These are phyloP conservation scores for Wickerhamiella galacta DNA, from an alignment of 805 yeast genomes.

Conservation along the genomic window DNA sequence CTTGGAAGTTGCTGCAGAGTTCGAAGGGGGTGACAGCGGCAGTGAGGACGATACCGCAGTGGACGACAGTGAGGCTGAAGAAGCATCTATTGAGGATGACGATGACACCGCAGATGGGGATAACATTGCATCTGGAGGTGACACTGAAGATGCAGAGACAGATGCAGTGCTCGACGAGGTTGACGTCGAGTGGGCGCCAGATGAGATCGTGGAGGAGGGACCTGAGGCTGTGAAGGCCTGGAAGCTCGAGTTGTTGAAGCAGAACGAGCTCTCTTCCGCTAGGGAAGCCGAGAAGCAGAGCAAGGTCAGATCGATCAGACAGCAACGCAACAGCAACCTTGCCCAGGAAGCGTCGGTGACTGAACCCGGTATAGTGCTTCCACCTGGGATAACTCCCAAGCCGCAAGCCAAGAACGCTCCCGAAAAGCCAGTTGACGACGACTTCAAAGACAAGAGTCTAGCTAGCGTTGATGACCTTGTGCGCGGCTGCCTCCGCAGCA, in stretches of 20 bases:
- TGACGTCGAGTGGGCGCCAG: slow-evolving; percentile 12
- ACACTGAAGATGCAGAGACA: slow-evolving; percentile 32
- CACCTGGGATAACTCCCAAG: slow-evolving; percentile 8
- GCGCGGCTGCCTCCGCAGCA: slow-evolving; percentile 11
- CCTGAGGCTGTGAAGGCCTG: slow-evolving; percentile 13
- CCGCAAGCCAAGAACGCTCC: slow-evolving; percentile 1
- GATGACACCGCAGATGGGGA: slow-evolving; percentile 7
- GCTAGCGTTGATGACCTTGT: slow-evolving; percentile 8
- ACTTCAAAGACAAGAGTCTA: slow-evolving; percentile 4
- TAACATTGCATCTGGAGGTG: slow-evolving; percentile 16
- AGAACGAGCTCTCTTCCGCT: not conserved
- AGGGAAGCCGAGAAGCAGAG: not conserved
- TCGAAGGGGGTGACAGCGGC: not conserved
- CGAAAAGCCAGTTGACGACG: slow-evolving; percentile 4
- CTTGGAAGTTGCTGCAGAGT: slow-evolving; percentile 4
- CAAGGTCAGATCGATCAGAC: not conserved
- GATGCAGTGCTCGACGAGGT: slow-evolving; percentile 29
- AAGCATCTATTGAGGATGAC: slow-evolving; percentile 32
- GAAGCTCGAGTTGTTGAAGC: slow-evolving; percentile 4
- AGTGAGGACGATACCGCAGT: slow-evolving; percentile 3
- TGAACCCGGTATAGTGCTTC: slow-evolving; percentile 3
- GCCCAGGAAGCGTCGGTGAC: too few relatives aligned
- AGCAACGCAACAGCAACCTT: not conserved
- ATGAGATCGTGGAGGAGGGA: slow-evolving; percentile 16
- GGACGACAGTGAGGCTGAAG: slow-evolving; percentile 84